Evolutionary conservation across 2,329 filamentous ascomycete species (phyloP).

Genomic region (Decorospora gaudefroyi): DNA sequence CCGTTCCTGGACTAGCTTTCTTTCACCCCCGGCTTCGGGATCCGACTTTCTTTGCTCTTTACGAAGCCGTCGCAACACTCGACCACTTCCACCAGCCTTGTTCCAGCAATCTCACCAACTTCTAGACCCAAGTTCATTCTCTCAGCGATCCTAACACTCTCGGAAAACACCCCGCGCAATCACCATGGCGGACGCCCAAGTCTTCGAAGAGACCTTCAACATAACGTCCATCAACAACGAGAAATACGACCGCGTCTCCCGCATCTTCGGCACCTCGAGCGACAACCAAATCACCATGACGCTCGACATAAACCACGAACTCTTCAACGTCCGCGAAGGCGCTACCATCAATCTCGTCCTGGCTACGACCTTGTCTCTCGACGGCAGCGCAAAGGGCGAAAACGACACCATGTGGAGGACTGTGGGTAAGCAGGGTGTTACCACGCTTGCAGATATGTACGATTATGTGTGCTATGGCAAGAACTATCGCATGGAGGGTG

Average conservation of each 20-base stretch:
- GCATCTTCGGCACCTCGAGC: constrained; percentile 74
- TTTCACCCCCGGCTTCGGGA: no score
- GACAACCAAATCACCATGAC: constrained; percentile 79
- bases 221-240: constrained; percentile 77
- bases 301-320: constrained; percentile 91
- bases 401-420: constrained; percentile 67
- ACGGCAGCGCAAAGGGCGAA: constrained; percentile 67
- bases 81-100: no score
- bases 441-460: constrained; percentile 72
- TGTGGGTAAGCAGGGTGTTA: constrained; percentile 55
- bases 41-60: constrained; percentile 5
- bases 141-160: neutral
- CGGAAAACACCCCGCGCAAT: neutral
- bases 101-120: no score
- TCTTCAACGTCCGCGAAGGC: constrained; percentile 76
- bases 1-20: constrained; percentile 20
- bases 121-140: neutral
- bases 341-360: constrained; percentile 81
- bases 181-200: constrained; percentile 79
- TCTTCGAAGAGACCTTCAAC: constrained; percentile 91
- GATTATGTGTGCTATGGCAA: constrained; percentile 90
- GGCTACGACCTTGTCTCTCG: constrained; percentile 81
- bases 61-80: constrained; percentile 7
- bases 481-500: constrained; percentile 86
- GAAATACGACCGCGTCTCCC: constrained; percentile 95